These are phyloP conservation scores for Schrenkiella parvula DNA, from an alignment of 345 rosid genomes.

Conservation along the genomic window DNA sequence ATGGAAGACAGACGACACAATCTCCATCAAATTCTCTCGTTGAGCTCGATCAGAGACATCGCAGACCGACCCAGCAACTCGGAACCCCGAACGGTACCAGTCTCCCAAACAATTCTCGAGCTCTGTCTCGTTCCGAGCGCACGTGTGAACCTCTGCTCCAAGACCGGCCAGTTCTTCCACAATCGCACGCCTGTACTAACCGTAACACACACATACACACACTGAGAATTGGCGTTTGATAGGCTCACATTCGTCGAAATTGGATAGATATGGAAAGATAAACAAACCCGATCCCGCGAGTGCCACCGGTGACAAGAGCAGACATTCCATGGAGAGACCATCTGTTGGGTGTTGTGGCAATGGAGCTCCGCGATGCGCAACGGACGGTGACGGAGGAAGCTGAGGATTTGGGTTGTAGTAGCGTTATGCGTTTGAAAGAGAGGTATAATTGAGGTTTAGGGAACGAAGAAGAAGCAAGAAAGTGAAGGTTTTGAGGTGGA, in stretches of 20 bases:
- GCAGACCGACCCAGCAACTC: constrained; percentile 56
- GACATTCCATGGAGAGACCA: constrained; percentile 56
- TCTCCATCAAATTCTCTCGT: constrained; percentile 44
- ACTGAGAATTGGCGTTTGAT: neutral
- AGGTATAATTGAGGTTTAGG: neutral
- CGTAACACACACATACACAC: constrained; percentile 7
- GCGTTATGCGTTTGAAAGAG: neutral
- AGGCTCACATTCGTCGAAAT: neutral
- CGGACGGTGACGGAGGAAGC: neutral
- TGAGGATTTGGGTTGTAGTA: neutral
- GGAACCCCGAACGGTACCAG: constrained; percentile 43
- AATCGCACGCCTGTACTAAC: constrained; percentile 48
- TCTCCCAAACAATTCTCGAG: constrained; percentile 41
- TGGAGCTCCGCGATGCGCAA: neutral
- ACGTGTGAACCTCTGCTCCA: constrained; percentile 73
- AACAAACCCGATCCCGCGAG: constrained; percentile 64
- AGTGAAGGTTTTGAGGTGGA: neutral
- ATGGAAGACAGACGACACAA: constrained; percentile 38
- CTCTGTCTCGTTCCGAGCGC: constrained; percentile 56
- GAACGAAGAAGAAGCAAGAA: constrained; percentile 17
- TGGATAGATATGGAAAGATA: neutral
- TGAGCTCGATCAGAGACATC: constrained; percentile 50
- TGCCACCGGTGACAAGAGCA: constrained; percentile 65
- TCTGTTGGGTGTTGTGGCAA: neutral
- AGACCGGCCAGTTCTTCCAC: constrained; percentile 67